Percentiles rank a stretch among this genome's conserved stretches.
Conservation (phyloP, 2,329 filamentous ascomycete genomes). For the Aspergillus nomiae region DNA sequence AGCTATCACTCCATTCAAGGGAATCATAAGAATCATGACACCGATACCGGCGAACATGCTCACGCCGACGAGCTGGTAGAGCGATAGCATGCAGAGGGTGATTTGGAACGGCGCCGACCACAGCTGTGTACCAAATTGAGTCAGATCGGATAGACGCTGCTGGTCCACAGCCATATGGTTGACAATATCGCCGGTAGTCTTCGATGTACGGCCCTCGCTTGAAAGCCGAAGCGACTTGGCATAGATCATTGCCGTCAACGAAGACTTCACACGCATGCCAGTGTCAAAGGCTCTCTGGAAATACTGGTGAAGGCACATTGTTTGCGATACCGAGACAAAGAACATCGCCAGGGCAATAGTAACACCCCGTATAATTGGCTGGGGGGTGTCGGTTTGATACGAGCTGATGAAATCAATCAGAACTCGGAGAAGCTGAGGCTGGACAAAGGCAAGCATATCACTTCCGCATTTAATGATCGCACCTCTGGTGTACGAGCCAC, state of each 20-base stretch:
- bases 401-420: conserved; percentile 85
- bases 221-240: conserved; percentile 86
- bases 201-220: conserved; percentile 84
- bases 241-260: conserved; percentile 88
- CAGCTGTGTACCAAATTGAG: conserved; percentile 91
- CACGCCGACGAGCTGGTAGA: conserved; percentile 91
- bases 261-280: conserved; percentile 94
- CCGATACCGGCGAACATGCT: conserved; percentile 95
- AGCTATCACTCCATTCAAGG: conserved; percentile 89
- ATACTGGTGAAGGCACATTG: conserved; percentile 91
- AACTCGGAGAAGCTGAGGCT: conserved; percentile 84
- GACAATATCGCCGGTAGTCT: conserved; percentile 96
- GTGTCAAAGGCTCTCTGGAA: conserved; percentile 94
- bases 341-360: conserved; percentile 94
- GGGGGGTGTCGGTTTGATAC: conserved; percentile 63
- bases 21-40: conserved; percentile 97
- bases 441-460: conserved; percentile 81
- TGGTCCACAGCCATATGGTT: conserved; percentile 99
- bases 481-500: conserved; percentile 78
- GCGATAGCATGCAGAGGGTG: conserved; percentile 87
- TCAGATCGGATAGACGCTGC: conserved; percentile 89
- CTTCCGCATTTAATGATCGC: conserved; percentile 87
- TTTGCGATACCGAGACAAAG: conserved; percentile 79
- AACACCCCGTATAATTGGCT: conserved; percentile 81
- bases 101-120: conserved; percentile 99